phyloP scores from a whole-genome alignment of 257 asterid species.

The Capsicum pubescens region DNA sequence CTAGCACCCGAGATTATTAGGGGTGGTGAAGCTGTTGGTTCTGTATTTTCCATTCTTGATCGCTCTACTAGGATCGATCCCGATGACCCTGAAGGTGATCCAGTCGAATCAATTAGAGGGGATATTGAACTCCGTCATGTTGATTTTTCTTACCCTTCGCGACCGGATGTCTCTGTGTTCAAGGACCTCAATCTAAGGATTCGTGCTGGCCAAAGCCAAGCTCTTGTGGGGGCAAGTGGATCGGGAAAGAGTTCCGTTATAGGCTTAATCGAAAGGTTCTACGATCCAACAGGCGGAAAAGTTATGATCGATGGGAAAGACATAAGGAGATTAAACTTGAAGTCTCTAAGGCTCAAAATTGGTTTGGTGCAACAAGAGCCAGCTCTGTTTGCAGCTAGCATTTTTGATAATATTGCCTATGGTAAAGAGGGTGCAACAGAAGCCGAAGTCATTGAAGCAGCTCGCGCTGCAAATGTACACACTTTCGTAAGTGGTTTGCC shows the following conservation, averaged over 20 bases:
- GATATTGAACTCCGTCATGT: conserved; percentile 93
- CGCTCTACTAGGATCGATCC: conserved; percentile 83
- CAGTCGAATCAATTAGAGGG: conserved; percentile 74
- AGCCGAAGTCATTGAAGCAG: conserved; percentile 82
- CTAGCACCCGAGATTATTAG: conserved; percentile 93
- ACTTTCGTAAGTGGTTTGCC: conserved; percentile 82
- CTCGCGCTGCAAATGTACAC: conserved; percentile 89
- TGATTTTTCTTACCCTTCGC: conserved; percentile 91
- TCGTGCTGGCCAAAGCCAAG: conserved; percentile 97
- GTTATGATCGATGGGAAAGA: conserved; percentile 97
- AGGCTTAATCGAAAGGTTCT: conserved; percentile 79
- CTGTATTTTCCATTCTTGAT: conserved; percentile 86
- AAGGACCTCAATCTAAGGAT: conserved; percentile 80
- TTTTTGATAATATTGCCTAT: conserved; percentile 89
- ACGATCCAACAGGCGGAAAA: conserved; percentile 81
- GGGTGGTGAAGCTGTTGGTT: conserved; percentile 97
- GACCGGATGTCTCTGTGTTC: conserved; percentile 83
- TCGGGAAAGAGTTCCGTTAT: conserved; percentile 94
- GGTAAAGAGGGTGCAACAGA: conserved; percentile 92
- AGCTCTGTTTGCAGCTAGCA: conserved; percentile 86
- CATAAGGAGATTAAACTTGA: conserved; percentile 70
- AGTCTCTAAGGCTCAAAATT: conserved; percentile 76
- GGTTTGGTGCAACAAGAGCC: conserved; percentile 98
- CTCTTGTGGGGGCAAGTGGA: conserved; percentile 97
- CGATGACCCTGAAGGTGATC: conserved; percentile 82